Evolutionary conservation across 78 protist species (phyloP), one percentile per base, ranked within the genome.

Genomic region (Dictyostelium brefeldianum): DNA sequence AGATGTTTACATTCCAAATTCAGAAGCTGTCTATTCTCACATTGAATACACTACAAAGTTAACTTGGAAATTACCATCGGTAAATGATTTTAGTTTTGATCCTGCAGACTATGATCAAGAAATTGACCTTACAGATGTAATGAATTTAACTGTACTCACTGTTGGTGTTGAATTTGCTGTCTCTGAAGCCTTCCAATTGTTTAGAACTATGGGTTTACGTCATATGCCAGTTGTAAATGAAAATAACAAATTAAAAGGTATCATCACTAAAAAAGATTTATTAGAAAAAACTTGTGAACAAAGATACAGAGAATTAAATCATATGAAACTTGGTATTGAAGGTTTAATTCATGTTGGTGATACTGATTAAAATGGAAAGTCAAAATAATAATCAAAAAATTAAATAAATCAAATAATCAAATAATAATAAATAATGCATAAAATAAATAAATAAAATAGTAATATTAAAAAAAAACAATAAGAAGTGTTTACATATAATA

Each of bases 191-290:
- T 91, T 80, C 71, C 95, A 83, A n/a, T 46, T 81, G 17, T 91
- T 91, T n/a, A 46, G 95, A 51, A 78, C 95, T 10, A 91, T 91
- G 84, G 95, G 95, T 73, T 81, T 91, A 11, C 78, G 95, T 53
- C 95, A 91, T 57, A 77, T 91, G 95, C 90, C 90, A 14, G 95
- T 91, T 20, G 95, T 87, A 0, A 87, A 87, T 51, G 73, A 69
- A 59, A 51, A 87, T 64, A 87, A 87, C 70, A 87, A 77, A 77
- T 25, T 87, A 8, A 87, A 87, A 51, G 93, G 93, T 31, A 87
- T 87, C 14, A 87, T 87, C 22, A 87, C 93, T 11, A 87, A 87
- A 47, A 87, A 87, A 22, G 93, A 87, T 64, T 54, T 87, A 3
- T 64, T 87, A 8, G 93, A 87, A 65, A 87, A 87, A 81, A 87